phyloP scores from a whole-genome alignment of 23 red algal species.

The Gracilaria caudata region DNA sequence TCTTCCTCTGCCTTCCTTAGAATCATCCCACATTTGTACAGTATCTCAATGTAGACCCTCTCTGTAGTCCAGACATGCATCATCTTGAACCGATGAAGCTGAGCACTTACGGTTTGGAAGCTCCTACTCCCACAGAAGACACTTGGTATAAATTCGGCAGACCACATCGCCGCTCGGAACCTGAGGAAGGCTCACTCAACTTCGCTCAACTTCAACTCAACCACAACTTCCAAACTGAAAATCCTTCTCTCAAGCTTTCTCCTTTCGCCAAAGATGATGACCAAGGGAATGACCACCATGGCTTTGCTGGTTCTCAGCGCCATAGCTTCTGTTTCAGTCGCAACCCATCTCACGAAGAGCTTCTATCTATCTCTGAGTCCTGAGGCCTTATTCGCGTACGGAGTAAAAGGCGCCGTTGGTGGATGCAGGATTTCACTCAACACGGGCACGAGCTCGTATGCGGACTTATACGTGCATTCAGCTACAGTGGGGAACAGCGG shows the following conservation, averaged over 20 bases:
- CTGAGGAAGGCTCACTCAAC: too few species aligned
- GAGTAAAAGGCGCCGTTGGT: not conserved
- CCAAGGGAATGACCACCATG: not conserved
- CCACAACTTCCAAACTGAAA: not conserved
- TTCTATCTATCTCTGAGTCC: not conserved
- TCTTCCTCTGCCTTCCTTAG: too few species aligned
- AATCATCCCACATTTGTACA: too few species aligned
- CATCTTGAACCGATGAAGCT: too few species aligned
- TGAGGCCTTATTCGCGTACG: not conserved
- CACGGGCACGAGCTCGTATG: not conserved
- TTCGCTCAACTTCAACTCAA: too few species aligned
- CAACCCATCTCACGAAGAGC: constrained; percentile 12
- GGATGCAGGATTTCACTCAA: not conserved
- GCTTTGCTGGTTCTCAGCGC: constrained; percentile 5
- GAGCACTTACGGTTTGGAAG: too few species aligned
- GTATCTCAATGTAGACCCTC: too few species aligned
- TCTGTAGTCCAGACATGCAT: too few species aligned
- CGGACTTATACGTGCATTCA: not conserved
- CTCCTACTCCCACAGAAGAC: too few species aligned
- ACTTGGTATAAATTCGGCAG: too few species aligned
- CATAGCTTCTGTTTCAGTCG: not conserved
- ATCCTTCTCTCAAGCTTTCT: not conserved
- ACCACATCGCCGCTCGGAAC: too few species aligned
- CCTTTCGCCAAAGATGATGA: not conserved
- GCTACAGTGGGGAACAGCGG: not conserved